A percentile compares a stretch with the other conserved stretches of the same genome.
These are phyloP conservation scores for Podaxis sp. DNA, from an alignment of 768 basidiomycete species.

Conservation along the genomic window DNA sequence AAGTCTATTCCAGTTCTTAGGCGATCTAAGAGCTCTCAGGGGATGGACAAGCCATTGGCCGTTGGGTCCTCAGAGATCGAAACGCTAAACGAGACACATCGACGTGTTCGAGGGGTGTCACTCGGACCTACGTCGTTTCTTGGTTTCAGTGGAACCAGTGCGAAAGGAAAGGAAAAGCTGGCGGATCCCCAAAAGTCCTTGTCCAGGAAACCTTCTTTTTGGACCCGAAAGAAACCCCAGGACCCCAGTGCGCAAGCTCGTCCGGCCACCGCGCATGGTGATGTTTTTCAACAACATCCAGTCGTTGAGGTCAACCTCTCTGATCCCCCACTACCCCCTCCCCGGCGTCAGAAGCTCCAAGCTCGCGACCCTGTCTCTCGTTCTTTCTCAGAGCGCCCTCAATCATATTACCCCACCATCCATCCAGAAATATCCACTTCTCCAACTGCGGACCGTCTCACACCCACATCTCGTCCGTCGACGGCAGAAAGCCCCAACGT, in stretches of 20 bases:
- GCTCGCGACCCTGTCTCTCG: conserved; percentile 1
- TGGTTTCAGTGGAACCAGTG: conserved; percentile 31
- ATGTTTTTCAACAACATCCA: neutral
- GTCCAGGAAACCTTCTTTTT: conserved; percentile 65
- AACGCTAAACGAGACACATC: conserved; percentile 23
- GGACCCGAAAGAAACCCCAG: conserved; percentile 49
- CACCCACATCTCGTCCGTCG: conserved; percentile 22
- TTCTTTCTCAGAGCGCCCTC: conserved; percentile 4
- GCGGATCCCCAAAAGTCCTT: conserved; percentile 38
- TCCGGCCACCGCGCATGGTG: conserved; percentile 8
- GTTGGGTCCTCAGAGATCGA: conserved; percentile 18
- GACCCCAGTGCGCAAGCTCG: neutral
- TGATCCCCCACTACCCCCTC: neutral
- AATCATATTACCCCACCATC: conserved; percentile 1
- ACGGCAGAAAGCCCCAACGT: conserved; percentile 10
- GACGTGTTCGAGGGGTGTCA: conserved; percentile 56
- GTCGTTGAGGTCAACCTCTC: conserved; percentile 1
- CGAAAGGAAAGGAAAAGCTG: conserved; percentile 44
- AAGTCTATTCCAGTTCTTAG: conserved; percentile 32
- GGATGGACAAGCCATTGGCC: conserved; percentile 13
- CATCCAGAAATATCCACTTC: neutral
- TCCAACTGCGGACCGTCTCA: neutral
- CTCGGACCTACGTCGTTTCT: conserved; percentile 48
- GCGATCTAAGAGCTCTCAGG: conserved; percentile 55
- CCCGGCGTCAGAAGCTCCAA: conserved; percentile 11